Evolutionary conservation across 345 rosid genomes (phyloP).

Genomic region (Brassica incana): DNA sequence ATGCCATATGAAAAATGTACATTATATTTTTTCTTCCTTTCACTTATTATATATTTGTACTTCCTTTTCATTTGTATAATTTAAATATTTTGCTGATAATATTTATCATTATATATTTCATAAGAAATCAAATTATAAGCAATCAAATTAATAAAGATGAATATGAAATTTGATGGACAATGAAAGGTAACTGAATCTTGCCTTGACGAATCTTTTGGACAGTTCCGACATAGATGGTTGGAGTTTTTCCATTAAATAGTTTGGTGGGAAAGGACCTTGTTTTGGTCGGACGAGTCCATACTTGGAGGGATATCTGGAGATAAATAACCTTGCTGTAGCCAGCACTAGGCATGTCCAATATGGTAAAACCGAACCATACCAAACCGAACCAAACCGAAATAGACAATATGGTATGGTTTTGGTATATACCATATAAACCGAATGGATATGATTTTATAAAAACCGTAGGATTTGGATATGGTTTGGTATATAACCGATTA

Average conservation of each 20-base stretch:
- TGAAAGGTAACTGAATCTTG: no score
- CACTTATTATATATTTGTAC: not conserved
- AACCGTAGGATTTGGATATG: no score
- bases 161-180: no score
- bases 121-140: not conserved
- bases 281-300: constrained; percentile 12
- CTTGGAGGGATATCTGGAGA: constrained; percentile 48
- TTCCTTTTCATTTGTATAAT: not conserved
- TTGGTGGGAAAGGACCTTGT: not conserved
- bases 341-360: no score
- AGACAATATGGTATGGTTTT: no score
- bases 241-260: not conserved
- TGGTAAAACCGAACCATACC: no score
- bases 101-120: constrained; percentile 35
- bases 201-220: no score
- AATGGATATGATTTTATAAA: no score
- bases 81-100: not conserved
- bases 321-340: constrained; percentile 35
- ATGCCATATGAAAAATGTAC: not conserved
- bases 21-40: not conserved
- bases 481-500: no score
- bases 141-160: not conserved
- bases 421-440: no score
- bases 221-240: not conserved
- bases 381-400: no score